Conservation (phyloP, 139 green algal genomes). For the Spirogloea muscicola region DNA sequence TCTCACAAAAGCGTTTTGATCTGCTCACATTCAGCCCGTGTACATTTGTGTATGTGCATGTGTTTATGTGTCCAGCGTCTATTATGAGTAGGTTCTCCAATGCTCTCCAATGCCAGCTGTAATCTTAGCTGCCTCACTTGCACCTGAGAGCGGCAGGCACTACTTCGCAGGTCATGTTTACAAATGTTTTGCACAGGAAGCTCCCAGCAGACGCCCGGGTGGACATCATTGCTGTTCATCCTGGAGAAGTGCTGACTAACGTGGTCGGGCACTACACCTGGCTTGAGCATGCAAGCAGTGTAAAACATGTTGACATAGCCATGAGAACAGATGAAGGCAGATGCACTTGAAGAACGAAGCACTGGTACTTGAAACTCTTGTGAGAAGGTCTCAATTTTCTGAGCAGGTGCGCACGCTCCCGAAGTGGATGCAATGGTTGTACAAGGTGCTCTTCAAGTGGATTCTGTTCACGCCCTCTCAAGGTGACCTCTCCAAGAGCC, state of each 20-base stretch:
- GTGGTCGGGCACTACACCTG: slow-evolving; percentile 15
- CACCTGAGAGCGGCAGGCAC: too few species aligned
- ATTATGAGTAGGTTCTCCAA: not conserved
- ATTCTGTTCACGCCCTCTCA: slow-evolving; percentile 1
- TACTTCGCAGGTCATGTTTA: slow-evolving; percentile 36
- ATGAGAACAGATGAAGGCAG: too few species aligned
- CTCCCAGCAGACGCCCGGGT: not conserved
- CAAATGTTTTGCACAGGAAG: slow-evolving; percentile 26
- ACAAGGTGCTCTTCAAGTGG: not conserved
- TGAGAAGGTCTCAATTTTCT: not conserved
- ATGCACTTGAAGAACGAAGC: too few species aligned
- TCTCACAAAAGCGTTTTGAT: not conserved
- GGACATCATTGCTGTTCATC: slow-evolving; percentile 33
- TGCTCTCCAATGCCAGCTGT: not conserved
- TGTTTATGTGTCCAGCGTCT: not conserved
- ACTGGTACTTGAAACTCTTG: too few species aligned
- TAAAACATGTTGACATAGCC: not conserved
- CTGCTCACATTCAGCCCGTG: not conserved
- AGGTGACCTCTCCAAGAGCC: not conserved
- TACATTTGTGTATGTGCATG: not conserved
- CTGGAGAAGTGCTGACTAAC: slow-evolving; percentile 40
- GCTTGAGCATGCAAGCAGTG: not conserved
- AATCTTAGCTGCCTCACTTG: not conserved
- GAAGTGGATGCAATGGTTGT: not conserved
- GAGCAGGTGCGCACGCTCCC: slow-evolving; percentile 1